These are phyloP conservation scores for Linnemannia elongata DNA, from an alignment of 192 early-diverging fungal genomes.

Conservation along the genomic window DNA sequence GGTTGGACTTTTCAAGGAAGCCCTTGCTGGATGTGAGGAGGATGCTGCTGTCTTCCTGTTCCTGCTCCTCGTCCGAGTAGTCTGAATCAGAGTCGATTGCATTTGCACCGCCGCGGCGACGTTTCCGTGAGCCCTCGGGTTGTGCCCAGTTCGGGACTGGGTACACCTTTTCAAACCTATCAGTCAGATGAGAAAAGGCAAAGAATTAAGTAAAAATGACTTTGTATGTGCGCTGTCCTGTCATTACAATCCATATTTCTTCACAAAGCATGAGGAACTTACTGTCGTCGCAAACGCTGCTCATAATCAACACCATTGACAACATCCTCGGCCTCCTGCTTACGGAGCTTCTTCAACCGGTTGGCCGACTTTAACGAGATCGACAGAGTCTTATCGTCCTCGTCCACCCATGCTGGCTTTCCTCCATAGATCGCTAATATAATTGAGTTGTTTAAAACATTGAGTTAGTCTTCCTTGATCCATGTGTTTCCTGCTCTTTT, in stretches of 20 bases:
- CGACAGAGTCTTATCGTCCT: conserved; percentile 76
- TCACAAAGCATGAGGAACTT: conserved; percentile 28
- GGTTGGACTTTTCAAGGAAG: conserved; percentile 53
- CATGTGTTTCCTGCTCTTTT: neutral
- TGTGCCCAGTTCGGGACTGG: conserved; percentile 92
- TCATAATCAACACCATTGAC: conserved; percentile 89
- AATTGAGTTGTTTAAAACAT: neutral
- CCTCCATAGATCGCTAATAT: conserved; percentile 41
- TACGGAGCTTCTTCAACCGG: conserved; percentile 84
- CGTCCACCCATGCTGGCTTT: conserved; percentile 83
- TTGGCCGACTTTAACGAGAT: conserved; percentile 79
- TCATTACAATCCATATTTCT: neutral
- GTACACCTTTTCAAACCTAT: conserved; percentile 83
- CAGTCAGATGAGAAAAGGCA: neutral
- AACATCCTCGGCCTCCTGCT: conserved; percentile 77
- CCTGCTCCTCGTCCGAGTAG: conserved; percentile 59
- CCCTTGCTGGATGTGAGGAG: conserved; percentile 62
- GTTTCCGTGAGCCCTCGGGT: conserved; percentile 64
- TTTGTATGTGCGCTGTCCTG: neutral
- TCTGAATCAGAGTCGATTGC: conserved; percentile 56
- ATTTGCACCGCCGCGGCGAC: conserved; percentile 33
- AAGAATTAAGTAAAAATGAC: neutral
- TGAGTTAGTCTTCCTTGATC: neutral
- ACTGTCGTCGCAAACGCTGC: conserved; percentile 85
- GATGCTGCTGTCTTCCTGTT: conserved; percentile 58